phyloP scores from a whole-genome alignment of 306 rosid species.

The Medicago lupulina region DNA sequence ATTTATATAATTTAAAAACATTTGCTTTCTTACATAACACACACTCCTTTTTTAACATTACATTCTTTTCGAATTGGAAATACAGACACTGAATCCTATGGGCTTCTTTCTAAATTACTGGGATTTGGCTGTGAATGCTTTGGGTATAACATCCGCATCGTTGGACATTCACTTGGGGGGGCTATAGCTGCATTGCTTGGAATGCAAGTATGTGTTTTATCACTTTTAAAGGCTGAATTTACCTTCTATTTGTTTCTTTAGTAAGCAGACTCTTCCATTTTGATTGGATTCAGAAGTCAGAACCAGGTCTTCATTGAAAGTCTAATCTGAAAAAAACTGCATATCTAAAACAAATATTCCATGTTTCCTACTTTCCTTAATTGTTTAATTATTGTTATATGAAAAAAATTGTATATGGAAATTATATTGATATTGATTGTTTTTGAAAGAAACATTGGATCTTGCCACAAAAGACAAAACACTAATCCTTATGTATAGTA shows the following conservation, averaged over 20 bases:
- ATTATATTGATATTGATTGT: neutral
- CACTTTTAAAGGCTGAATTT: slow-evolving; percentile 33
- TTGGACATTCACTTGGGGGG: slow-evolving; percentile 97
- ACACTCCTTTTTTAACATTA: slow-evolving; percentile 29
- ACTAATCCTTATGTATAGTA: neutral
- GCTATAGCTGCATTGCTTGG: slow-evolving; percentile 88
- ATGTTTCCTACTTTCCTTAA: slow-evolving; percentile 27
- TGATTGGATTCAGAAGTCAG: slow-evolving; percentile 35
- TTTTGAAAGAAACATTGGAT: neutral
- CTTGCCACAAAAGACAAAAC: slow-evolving; percentile 11
- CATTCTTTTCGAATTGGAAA: slow-evolving; percentile 46
- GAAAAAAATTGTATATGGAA: neutral
- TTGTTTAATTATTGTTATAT: neutral
- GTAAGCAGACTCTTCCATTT: slow-evolving; percentile 29
- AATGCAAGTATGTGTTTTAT: slow-evolving; percentile 68
- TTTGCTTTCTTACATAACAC: slow-evolving; percentile 17
- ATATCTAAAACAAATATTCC: neutral
- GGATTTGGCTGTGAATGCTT: slow-evolving; percentile 84
- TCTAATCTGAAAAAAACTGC: slow-evolving; percentile 8
- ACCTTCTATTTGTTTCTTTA: slow-evolving; percentile 23
- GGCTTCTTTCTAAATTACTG: slow-evolving; percentile 81
- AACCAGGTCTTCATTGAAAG: slow-evolving; percentile 25
- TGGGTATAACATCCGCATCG: slow-evolving; percentile 80
- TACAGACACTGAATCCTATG: slow-evolving; percentile 69
- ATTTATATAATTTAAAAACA: slow-evolving; percentile 21